These are phyloP conservation scores for Kwoniella dendrophila DNA, from an alignment of 768 basidiomycete species.

Conservation along the genomic window DNA sequence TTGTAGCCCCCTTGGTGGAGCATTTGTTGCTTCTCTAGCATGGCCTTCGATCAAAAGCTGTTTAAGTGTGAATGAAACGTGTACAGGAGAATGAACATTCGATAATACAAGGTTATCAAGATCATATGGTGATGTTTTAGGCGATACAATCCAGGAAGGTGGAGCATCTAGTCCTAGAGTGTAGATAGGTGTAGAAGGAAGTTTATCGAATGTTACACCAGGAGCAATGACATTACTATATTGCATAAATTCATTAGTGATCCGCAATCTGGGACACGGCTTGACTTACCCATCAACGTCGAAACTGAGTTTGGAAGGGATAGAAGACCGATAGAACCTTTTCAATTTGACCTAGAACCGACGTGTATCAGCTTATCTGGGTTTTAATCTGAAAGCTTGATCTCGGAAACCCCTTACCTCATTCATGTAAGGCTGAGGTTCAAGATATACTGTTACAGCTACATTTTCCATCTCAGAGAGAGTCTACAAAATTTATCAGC, in stretches of 20 bases:
- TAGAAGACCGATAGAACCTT: constrained; percentile 83
- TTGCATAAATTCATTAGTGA: not conserved
- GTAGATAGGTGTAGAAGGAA: constrained; percentile 85
- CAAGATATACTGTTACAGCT: constrained; percentile 73
- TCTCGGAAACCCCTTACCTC: constrained; percentile 66
- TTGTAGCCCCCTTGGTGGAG: constrained; percentile 86
- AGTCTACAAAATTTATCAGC: constrained; percentile 26
- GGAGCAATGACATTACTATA: constrained; percentile 65
- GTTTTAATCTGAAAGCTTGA: not conserved
- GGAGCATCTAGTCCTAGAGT: constrained; percentile 93
- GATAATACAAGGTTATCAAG: constrained; percentile 93
- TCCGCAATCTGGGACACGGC: not conserved
- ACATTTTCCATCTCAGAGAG: constrained; percentile 52
- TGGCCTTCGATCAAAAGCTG: constrained; percentile 93
- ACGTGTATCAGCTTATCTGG: not conserved
- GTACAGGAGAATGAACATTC: constrained; percentile 59
- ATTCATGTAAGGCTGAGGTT: constrained; percentile 64
- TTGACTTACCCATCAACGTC: constrained; percentile 70
- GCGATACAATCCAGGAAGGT: constrained; percentile 88
- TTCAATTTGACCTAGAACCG: constrained; percentile 75
- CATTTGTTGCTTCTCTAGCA: constrained; percentile 72
- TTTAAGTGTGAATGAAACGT: constrained; percentile 72
- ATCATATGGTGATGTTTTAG: constrained; percentile 83
- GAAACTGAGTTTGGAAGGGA: constrained; percentile 65
- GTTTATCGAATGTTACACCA: constrained; percentile 66